Percentiles rank a stretch among this genome's conserved stretches.
Evolutionary conservation across 2,329 filamentous ascomycete genomes (phyloP).

Genomic region (Microdochium trichocladiopsis): DNA sequence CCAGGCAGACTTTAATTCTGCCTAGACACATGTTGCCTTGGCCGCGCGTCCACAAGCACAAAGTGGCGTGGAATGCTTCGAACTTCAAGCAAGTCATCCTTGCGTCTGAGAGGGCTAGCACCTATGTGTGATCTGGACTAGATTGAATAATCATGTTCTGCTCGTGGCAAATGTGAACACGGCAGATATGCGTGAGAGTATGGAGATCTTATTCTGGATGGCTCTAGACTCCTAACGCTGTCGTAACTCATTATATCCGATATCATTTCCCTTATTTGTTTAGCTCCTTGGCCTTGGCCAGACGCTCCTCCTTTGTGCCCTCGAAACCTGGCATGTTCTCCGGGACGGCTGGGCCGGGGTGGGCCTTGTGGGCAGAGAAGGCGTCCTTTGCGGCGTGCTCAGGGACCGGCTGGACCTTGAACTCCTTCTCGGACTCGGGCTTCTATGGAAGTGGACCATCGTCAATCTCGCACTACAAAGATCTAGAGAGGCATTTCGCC

Average conservation of each 20-base stretch:
- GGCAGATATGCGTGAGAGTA: too few species aligned
- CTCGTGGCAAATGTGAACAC: too few species aligned
- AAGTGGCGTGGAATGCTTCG: too few species aligned
- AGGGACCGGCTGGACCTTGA: conserved; percentile 27
- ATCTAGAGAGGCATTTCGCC: neutral
- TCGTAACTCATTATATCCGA: neutral
- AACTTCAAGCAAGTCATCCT: too few species aligned
- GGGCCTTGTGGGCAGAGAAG: conserved; percentile 44
- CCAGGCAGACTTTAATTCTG: too few species aligned
- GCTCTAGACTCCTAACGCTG: neutral
- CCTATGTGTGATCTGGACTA: too few species aligned
- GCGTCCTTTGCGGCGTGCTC: conserved; percentile 24
- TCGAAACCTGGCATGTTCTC: conserved; percentile 48
- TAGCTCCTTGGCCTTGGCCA: conserved; percentile 56
- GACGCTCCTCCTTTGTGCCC: conserved; percentile 62
- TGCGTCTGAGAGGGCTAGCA: too few species aligned
- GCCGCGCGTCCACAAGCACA: too few species aligned
- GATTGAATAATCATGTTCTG: too few species aligned
- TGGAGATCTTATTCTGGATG: too few species aligned
- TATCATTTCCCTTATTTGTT: conserved; percentile 41
- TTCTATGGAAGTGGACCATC: neutral
- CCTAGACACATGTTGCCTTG: too few species aligned
- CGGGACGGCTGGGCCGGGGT: conserved; percentile 51
- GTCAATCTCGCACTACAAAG: neutral
- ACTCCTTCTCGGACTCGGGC: conserved; percentile 22